Percentiles rank a stretch among this genome's conserved stretches.
These are phyloP conservation scores for Blastobotrys illinoisensis DNA, from an alignment of 1,139 yeast genomes.

Conservation along the genomic window DNA sequence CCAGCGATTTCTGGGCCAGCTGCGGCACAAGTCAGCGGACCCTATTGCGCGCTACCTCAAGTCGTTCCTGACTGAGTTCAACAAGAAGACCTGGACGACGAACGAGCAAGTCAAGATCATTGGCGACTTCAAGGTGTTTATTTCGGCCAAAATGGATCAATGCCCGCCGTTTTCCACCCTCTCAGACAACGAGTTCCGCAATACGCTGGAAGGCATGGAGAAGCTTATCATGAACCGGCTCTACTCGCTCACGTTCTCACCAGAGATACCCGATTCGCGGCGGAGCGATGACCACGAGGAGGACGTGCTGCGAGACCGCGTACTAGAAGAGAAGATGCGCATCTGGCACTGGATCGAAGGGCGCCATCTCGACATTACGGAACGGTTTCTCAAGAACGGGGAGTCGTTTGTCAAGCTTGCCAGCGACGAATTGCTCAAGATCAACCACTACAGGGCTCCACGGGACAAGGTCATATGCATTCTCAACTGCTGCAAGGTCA, in stretches of 20 bases:
- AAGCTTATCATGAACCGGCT: conserved; percentile 86
- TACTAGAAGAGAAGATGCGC: conserved; percentile 51
- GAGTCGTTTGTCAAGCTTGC: conserved; percentile 67
- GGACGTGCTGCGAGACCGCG: conserved; percentile 60
- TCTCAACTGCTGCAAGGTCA: conserved; percentile 85
- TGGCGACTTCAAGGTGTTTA: conserved; percentile 57
- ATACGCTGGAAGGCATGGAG: conserved; percentile 87
- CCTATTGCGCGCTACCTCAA: conserved; percentile 84
- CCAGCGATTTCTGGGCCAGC: conserved; percentile 66
- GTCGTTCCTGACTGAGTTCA: conserved; percentile 69
- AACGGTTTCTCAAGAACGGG: conserved; percentile 40
- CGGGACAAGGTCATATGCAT: conserved; percentile 90
- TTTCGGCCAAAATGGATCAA: conserved; percentile 56
- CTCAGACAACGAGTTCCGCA: conserved; percentile 55
- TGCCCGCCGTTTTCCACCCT: conserved; percentile 74
- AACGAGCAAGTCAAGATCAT: conserved; percentile 75
- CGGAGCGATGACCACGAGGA: conserved; percentile 48
- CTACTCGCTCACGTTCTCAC: conserved; percentile 75
- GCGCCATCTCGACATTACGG: conserved; percentile 71
- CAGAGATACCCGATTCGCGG: conserved; percentile 47
- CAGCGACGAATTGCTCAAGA: conserved; percentile 58
- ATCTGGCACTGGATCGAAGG: conserved; percentile 74
- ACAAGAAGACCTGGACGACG: conserved; percentile 64
- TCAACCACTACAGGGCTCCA: conserved; percentile 84
- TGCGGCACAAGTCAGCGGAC: conserved; percentile 73